Percentiles rank a stretch among this genome's conserved stretches.
Conservation (phyloP, 176 grass and related monocot genomes). For the Carex kokanica region DNA sequence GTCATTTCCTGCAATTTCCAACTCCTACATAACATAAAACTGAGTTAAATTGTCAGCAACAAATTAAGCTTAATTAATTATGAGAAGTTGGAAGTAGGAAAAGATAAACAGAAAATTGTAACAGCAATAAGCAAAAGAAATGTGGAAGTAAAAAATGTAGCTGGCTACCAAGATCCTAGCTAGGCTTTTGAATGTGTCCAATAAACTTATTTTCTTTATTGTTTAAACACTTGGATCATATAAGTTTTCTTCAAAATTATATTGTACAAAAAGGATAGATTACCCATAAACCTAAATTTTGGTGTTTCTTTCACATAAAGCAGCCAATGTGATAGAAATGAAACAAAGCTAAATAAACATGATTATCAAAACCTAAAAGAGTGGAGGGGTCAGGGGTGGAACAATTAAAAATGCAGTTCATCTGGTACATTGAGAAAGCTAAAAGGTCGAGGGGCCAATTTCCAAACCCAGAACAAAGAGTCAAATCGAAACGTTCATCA, state of each 20-base stretch:
- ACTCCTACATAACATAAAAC: background rate
- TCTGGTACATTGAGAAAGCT: background rate
- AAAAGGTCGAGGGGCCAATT: background rate
- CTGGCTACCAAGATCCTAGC: background rate
- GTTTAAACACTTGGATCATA: too few species aligned
- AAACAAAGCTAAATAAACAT: background rate
- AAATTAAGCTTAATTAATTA: background rate
- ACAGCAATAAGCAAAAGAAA: background rate
- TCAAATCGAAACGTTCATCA: background rate
- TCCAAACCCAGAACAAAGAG: background rate
- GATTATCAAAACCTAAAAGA: too few species aligned
- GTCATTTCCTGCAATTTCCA: conserved; percentile 2
- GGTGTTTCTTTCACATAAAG: background rate
- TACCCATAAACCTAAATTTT: background rate
- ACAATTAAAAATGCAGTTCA: background rate
- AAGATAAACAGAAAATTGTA: background rate
- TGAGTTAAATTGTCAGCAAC: background rate
- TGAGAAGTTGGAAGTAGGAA: background rate
- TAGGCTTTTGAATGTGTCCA: background rate
- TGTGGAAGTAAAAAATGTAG: background rate
- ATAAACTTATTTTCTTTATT: too few species aligned
- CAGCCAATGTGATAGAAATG: background rate
- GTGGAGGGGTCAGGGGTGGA: background rate
- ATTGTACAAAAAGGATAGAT: background rate
- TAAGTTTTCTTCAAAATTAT: too few species aligned